phyloP scores from a whole-genome alignment of 2,329 filamentous ascomycete species.

The Aspergillus pseudonomiae region DNA sequence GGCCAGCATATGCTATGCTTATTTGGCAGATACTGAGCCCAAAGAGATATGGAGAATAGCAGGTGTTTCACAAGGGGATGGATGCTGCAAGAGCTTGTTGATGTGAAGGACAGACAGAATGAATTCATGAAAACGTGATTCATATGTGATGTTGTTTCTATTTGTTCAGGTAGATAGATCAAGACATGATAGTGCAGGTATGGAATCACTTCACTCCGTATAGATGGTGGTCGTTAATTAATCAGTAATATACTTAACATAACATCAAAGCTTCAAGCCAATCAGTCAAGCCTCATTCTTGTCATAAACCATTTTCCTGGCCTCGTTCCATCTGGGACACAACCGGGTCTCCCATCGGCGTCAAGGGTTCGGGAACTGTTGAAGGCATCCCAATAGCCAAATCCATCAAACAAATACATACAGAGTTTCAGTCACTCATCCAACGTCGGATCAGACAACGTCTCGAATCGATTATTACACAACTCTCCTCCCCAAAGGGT shows the following conservation, averaged over 20 bases:
- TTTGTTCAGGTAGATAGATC: background rate
- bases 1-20: background rate
- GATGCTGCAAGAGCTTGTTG: background rate
- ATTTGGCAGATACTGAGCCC: background rate
- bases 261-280: conserved; percentile 22
- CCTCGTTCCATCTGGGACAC: conserved; percentile 23
- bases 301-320: conserved; percentile 23
- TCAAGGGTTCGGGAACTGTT: conserved; percentile 11
- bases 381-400: conserved; percentile 18
- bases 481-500: conserved; percentile 16
- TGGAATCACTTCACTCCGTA: background rate
- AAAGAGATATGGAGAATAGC: background rate
- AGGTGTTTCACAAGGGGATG: conserved; percentile 3
- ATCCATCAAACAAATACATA: conserved; percentile 17
- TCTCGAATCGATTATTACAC: conserved; percentile 21
- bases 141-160: background rate
- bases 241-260: conserved; percentile 25
- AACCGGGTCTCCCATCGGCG: conserved; percentile 24
- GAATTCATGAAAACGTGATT: background rate
- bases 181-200: background rate
- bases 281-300: conserved; percentile 15
- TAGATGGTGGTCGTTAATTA: conserved; percentile 16
- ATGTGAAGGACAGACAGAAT: background rate
- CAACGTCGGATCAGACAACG: conserved; percentile 16
- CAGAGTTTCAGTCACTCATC: conserved; percentile 15